phyloP scores from a whole-genome alignment of 352 stramenopile species.

The Phytopythium ostracodes region DNA sequence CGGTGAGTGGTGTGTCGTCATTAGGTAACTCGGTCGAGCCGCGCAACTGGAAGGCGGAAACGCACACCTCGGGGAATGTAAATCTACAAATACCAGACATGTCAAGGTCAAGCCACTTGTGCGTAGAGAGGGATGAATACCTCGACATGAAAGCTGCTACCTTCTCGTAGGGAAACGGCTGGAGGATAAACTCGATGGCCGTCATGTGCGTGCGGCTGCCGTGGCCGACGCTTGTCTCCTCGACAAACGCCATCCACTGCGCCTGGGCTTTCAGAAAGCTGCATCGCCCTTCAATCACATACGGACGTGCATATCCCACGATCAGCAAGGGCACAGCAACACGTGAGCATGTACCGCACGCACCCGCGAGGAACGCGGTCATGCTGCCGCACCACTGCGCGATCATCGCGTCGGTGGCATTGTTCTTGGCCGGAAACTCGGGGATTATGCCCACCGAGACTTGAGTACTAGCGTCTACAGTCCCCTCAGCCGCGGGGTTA shows the following conservation, averaged over 20 bases:
- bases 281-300: slow-evolving; percentile 8
- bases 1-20: not conserved
- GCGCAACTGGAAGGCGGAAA: too few relatives aligned
- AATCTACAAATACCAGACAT: not conserved
- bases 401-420: slow-evolving; percentile 42
- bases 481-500: too few relatives aligned
- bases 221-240: slow-evolving; percentile 39
- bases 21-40: not conserved
- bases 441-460: slow-evolving; percentile 17
- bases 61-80: slow-evolving; percentile 10
- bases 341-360: too few relatives aligned
- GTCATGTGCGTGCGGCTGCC: slow-evolving; percentile 65
- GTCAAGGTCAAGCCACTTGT: too few relatives aligned
- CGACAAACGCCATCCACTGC: slow-evolving; percentile 58
- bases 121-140: too few relatives aligned
- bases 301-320: too few relatives aligned
- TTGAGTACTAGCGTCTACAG: too few relatives aligned
- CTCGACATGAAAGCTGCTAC: slow-evolving; percentile 15
- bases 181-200: slow-evolving; percentile 78
- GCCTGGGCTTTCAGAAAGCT: slow-evolving; percentile 25
- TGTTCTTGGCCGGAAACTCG: slow-evolving; percentile 48
- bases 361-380: slow-evolving; percentile 47
- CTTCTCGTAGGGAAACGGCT: slow-evolving; percentile 74
- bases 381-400: slow-evolving; percentile 67
- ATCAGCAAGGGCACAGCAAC: too few relatives aligned